Conservation (phyloP, 2,329 filamentous ascomycete species). For the Ophiostoma piceae region DNA sequence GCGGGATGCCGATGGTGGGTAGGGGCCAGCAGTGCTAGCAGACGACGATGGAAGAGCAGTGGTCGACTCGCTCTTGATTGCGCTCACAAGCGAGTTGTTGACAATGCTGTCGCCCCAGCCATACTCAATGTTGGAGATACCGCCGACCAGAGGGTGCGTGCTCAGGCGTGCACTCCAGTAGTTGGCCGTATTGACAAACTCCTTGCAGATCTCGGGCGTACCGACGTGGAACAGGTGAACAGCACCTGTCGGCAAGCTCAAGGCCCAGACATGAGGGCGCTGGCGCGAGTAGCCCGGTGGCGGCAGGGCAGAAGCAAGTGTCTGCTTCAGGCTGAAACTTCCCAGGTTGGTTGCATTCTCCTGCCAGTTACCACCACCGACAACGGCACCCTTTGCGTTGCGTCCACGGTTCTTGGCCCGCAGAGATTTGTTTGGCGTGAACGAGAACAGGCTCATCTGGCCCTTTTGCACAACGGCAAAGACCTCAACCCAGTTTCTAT, state of each 20-base stretch:
- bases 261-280: slow-evolving; percentile 86
- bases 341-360: slow-evolving; percentile 89
- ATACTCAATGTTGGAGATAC: slow-evolving; percentile 95
- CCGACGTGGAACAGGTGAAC: slow-evolving; percentile 98
- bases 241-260: slow-evolving; percentile 85
- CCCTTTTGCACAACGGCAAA: slow-evolving; percentile 97
- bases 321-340: slow-evolving; percentile 82
- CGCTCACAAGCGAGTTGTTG: slow-evolving; percentile 51
- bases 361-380: slow-evolving; percentile 97
- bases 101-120: slow-evolving; percentile 89
- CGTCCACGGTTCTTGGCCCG: slow-evolving; percentile 59
- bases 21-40: neutral
- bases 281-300: slow-evolving; percentile 88
- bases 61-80: slow-evolving; percentile 48
- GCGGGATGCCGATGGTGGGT: slow-evolving; percentile 36
- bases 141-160: slow-evolving; percentile 86
- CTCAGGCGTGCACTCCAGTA: slow-evolving; percentile 96
- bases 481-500: slow-evolving; percentile 88
- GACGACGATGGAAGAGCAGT: slow-evolving; percentile 19
- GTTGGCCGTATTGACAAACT: slow-evolving; percentile 91
- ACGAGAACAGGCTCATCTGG: slow-evolving; percentile 89
- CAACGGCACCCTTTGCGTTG: slow-evolving; percentile 54
- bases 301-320: slow-evolving; percentile 83
- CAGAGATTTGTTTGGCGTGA: slow-evolving; percentile 72
- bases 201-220: slow-evolving; percentile 86